Conservation (phyloP, 2,329 filamentous ascomycete species). For the Ceratocystiopsis sp. region DNA sequence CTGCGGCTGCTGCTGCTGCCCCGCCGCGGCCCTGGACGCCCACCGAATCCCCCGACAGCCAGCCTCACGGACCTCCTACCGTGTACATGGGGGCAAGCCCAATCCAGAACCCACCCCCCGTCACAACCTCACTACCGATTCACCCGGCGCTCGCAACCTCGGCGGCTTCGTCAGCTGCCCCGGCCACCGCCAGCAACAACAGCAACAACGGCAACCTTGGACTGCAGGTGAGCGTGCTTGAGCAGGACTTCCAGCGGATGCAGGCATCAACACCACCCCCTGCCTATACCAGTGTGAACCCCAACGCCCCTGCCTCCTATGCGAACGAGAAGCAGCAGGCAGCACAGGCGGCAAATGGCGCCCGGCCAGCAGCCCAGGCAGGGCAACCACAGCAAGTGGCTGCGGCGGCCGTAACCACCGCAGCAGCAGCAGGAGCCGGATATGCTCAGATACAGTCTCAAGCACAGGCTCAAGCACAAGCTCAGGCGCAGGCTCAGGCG, state of each 20-base stretch:
- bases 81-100: conserved; percentile 78
- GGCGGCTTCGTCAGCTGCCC: not conserved
- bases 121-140: conserved; percentile 1
- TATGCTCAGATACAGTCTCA: not conserved
- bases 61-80: conserved; percentile 76
- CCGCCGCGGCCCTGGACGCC: conserved; percentile 69
- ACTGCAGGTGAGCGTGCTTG: conserved; percentile 53
- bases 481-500: too few species aligned
- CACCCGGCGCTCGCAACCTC: conserved; percentile 4
- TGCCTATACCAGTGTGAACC: conserved; percentile 73
- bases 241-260: conserved; percentile 74
- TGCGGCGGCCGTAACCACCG: conserved; percentile 8
- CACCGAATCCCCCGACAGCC: conserved; percentile 72
- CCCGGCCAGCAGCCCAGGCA: conserved; percentile 12
- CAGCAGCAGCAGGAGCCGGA: conserved; percentile 5
- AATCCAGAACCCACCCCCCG: conserved; percentile 46
- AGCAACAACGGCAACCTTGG: conserved; percentile 19
- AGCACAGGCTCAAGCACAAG: too few species aligned
- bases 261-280: conserved; percentile 74
- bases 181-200: not conserved
- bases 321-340: conserved; percentile 60
- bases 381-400: not conserved
- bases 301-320: conserved; percentile 45
- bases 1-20: not conserved
- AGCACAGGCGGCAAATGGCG: conserved; percentile 18